Evolutionary conservation across 164 flowering plant species (phyloP), one percentile per base, ranked within the genome.

Genomic region (Umbilicus rupestris): DNA sequence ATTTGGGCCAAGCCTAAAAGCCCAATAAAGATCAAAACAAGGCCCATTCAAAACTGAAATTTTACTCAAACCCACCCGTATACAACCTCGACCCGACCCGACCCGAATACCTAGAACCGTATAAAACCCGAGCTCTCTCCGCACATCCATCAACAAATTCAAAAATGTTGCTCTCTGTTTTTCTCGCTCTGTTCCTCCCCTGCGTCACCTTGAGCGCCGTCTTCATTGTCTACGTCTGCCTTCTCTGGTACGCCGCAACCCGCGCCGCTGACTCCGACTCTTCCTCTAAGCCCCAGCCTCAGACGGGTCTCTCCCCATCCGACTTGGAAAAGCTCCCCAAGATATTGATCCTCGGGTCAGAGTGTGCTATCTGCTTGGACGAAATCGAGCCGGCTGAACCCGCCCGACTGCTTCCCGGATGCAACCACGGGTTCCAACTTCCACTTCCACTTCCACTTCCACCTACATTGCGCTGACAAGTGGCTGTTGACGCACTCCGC

Each of bases 161-260:
- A 31, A 41, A 26, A 29, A 85, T 87, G 93, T 31, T 81, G 20
- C 37, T 78, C 2, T 68, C 86, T 3, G 73, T 84, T 7, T 68
- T 83, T 37, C 30, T 84, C 9, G 88, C 87, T 4, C 85, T 85
- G 22, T 74, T 85, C 19, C 74, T 87, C 0, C 88, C 87, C 0
- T 84, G 83, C 66, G 80, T 70, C 0, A 90, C 87, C 19, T 79
- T 83, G 84, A 69, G 75, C 73, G 77, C 69, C 0, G 79, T 87
- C 19, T 80, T 84, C 69, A 12, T 78, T 3, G 81, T 87, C n/a
- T 87, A 87, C 72, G 31, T 84, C 8, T 84, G 80, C 39, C 71
- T 85, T 42, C 42, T 85, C 11, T 87, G 90, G 83, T 79, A 76
- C 70, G 63, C 82, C 3, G 68, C 80, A 0, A 33, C 42, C 45